A percentile compares a stretch with the other conserved stretches of the same genome.
Conservation (phyloP, 306 rosid species). For the Abrus precatorius region DNA sequence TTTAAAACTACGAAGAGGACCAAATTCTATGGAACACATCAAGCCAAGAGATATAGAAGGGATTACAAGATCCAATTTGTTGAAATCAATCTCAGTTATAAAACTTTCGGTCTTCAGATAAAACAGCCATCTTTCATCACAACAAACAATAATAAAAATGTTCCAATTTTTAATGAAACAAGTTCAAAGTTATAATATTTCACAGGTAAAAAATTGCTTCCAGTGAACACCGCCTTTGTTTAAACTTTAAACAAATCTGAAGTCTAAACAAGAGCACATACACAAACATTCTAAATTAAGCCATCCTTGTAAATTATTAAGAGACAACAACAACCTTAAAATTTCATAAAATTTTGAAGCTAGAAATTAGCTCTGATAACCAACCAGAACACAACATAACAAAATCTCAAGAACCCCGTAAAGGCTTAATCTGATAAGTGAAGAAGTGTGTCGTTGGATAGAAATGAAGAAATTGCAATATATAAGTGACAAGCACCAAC, state of each 20-base stretch:
- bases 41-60: conserved; percentile 26
- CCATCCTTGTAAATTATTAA: background rate
- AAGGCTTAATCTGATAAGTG: background rate
- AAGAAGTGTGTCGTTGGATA: no score
- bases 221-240: background rate
- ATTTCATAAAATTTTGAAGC: conserved; percentile 7
- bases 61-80: conserved; percentile 4
- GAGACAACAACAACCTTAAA: background rate
- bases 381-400: conserved; percentile 26
- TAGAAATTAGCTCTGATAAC: conserved; percentile 16
- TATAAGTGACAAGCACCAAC: no score
- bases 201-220: conserved; percentile 6
- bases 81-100: background rate
- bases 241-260: conserved; percentile 14
- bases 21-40: conserved; percentile 12
- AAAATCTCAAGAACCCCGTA: conserved; percentile 23
- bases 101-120: conserved; percentile 3
- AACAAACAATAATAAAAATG: conserved; percentile 6
- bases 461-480: no score
- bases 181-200: background rate
- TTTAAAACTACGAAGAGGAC: conserved; percentile 4
- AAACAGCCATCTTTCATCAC: conserved; percentile 11
- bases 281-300: conserved; percentile 17
- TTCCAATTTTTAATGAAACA: conserved; percentile 43
- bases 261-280: conserved; percentile 16